Evolutionary conservation across 1,284 basidiomycete species (phyloP).

Genomic region (Heliocybe sulcata): DNA sequence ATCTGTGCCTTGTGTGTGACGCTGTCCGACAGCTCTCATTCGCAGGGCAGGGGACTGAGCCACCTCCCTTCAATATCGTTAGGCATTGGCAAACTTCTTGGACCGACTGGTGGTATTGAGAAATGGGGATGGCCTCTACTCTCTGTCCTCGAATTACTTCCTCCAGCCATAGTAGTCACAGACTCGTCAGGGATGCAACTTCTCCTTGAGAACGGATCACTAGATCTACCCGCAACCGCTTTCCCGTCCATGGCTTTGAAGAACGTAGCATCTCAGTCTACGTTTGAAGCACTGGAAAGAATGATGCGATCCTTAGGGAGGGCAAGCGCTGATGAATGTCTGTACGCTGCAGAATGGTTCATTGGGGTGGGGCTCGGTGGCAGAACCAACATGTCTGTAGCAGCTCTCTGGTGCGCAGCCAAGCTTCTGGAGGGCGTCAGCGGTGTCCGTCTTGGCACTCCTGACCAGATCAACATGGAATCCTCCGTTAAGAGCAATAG

Average conservation of each 20-base stretch:
- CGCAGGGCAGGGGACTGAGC: background rate
- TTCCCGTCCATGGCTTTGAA: constrained; percentile 60
- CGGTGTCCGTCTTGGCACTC: constrained; percentile 30
- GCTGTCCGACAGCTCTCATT: constrained; percentile 11
- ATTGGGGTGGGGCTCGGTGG: constrained; percentile 45
- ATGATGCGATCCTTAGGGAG: constrained; percentile 72
- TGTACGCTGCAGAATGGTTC: constrained; percentile 83
- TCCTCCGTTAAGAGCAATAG: constrained; percentile 27
- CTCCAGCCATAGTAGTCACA: constrained; percentile 43
- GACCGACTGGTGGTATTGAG: constrained; percentile 77
- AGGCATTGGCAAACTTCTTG: constrained; percentile 64
- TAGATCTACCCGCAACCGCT: constrained; percentile 25
- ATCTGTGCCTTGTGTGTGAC: constrained; percentile 45
- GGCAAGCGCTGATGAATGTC: constrained; percentile 60
- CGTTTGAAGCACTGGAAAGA: constrained; percentile 46
- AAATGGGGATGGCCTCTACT: constrained; percentile 85
- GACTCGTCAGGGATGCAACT: constrained; percentile 40
- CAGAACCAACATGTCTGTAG: constrained; percentile 41
- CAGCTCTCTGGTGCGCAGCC: constrained; percentile 81
- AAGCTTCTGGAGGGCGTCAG: constrained; percentile 68
- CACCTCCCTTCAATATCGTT: constrained; percentile 35
- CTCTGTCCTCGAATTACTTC: constrained; percentile 64
- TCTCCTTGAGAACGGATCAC: constrained; percentile 47
- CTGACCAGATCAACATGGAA: constrained; percentile 10
- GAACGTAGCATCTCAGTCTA: constrained; percentile 50